Percentiles rank a stretch among this genome's conserved stretches.
phyloP scores from a whole-genome alignment of 2,329 filamentous ascomycete genomes.

The Verticillium dahliae region DNA sequence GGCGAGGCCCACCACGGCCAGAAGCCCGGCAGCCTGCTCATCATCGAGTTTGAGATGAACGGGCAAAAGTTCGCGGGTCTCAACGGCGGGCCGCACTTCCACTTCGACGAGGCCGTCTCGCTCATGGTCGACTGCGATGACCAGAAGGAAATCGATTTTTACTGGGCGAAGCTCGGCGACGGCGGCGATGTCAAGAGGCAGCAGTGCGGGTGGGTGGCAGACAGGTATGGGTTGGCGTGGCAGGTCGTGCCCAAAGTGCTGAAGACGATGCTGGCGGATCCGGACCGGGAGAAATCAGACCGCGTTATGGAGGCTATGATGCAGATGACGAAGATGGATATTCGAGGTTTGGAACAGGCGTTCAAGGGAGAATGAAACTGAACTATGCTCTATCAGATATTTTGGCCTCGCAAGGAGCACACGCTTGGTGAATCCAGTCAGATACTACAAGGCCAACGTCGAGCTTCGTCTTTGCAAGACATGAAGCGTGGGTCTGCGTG shows the following conservation, averaged over 20 bases:
- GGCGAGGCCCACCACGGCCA: slow-evolving; percentile 23
- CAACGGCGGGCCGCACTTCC: slow-evolving; percentile 34
- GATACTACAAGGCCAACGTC: no score
- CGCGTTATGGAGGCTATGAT: slow-evolving; percentile 28
- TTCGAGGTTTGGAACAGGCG: slow-evolving; percentile 28
- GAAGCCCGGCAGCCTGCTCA: slow-evolving; percentile 23
- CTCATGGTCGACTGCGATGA: slow-evolving; percentile 36
- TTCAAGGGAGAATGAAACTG: slow-evolving; percentile 14
- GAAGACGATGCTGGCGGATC: slow-evolving; percentile 23
- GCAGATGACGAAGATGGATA: slow-evolving; percentile 35
- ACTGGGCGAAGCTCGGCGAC: slow-evolving; percentile 34
- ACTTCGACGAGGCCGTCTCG: slow-evolving; percentile 32
- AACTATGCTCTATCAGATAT: no score
- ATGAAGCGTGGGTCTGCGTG: no score
- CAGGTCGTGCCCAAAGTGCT: slow-evolving; percentile 35
- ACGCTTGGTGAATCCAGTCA: no score
- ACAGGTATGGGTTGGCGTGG: slow-evolving; percentile 39
- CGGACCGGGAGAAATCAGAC: slow-evolving; percentile 23
- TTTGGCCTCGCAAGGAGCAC: no score
- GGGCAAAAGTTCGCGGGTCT: slow-evolving; percentile 32
- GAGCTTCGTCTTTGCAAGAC: no score
- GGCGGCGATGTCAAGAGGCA: slow-evolving; percentile 28
- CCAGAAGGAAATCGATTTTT: slow-evolving; percentile 40
- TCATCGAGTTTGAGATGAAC: slow-evolving; percentile 30
- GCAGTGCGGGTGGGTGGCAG: slow-evolving; percentile 37